These are phyloP conservation scores for Fragaria vesca DNA, from an alignment of 306 rosid genomes.

Conservation along the genomic window DNA sequence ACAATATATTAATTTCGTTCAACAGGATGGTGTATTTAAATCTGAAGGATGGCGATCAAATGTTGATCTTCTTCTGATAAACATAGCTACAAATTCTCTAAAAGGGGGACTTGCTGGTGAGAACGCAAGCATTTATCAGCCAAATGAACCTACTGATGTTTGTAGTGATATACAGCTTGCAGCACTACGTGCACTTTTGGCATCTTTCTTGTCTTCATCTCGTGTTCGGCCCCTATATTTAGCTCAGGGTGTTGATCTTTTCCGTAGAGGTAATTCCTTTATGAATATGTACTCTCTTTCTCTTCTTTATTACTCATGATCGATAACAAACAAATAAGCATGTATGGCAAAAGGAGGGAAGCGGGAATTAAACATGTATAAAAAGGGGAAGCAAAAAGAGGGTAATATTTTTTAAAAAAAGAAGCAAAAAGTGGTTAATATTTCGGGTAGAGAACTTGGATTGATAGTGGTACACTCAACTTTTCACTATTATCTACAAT, in stretches of 20 bases:
- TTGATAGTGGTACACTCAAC: neutral
- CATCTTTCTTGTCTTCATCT: slow-evolving; percentile 69
- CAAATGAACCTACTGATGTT: slow-evolving; percentile 38
- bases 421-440: neutral
- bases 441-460: neutral
- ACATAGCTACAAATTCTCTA: slow-evolving; percentile 45
- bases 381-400: neutral
- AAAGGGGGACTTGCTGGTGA: slow-evolving; percentile 47
- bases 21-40: slow-evolving; percentile 68
- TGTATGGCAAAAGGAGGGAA: neutral
- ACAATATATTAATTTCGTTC: slow-evolving; percentile 16
- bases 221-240: slow-evolving; percentile 55
- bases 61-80: slow-evolving; percentile 62
- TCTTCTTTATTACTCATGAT: neutral
- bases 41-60: slow-evolving; percentile 60
- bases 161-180: slow-evolving; percentile 68
- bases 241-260: slow-evolving; percentile 83
- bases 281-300: neutral
- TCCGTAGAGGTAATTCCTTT: slow-evolving; percentile 60
- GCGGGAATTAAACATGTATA: neutral
- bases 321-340: neutral
- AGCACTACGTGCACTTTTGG: slow-evolving; percentile 70
- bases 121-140: slow-evolving; percentile 43
- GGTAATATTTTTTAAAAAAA: neutral
- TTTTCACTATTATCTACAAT: neutral